Percentiles rank a stretch among this genome's conserved stretches.
Conservation (phyloP, 2,329 filamentous ascomycete species). For the Cladosporium sp. region DNA sequence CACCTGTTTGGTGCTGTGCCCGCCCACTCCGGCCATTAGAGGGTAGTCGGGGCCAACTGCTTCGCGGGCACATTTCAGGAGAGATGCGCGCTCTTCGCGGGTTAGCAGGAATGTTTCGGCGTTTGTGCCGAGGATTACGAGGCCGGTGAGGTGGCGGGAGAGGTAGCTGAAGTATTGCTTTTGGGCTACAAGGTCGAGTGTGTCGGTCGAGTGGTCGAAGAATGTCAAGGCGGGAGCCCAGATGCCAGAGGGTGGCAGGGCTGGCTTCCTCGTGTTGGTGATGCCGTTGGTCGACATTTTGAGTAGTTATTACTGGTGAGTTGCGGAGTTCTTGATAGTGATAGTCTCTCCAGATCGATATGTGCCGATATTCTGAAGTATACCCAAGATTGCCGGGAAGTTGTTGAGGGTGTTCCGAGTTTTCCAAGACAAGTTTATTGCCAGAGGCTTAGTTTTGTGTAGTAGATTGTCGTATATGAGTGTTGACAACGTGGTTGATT, state of each 20-base stretch:
- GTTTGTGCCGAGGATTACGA: slow-evolving; percentile 46
- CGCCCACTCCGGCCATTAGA: slow-evolving; percentile 42
- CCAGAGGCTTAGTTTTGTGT: background rate
- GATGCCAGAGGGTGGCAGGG: slow-evolving; percentile 50
- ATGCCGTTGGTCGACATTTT: background rate
- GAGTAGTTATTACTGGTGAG: background rate
- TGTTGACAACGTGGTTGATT: background rate
- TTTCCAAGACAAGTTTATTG: background rate
- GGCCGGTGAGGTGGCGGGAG: slow-evolving; percentile 39
- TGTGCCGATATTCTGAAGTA: no score
- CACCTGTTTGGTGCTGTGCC: slow-evolving; percentile 41
- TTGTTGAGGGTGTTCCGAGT: background rate
- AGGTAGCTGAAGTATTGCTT: slow-evolving; percentile 43
- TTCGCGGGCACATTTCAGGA: slow-evolving; percentile 38
- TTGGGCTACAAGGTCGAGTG: slow-evolving; percentile 40
- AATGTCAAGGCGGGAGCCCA: slow-evolving; percentile 43
- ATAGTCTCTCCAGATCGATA: background rate
- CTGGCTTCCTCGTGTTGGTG: background rate
- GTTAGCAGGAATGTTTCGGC: slow-evolving; percentile 46
- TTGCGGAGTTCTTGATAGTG: background rate
- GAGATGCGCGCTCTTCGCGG: slow-evolving; percentile 37
- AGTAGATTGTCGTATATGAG: background rate
- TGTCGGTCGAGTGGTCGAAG: slow-evolving; percentile 38
- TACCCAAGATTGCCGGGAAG: no score
- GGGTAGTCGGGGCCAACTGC: slow-evolving; percentile 40